phyloP scores from a whole-genome alignment of 257 asterid genomes.

The Capsicum baccatum region DNA sequence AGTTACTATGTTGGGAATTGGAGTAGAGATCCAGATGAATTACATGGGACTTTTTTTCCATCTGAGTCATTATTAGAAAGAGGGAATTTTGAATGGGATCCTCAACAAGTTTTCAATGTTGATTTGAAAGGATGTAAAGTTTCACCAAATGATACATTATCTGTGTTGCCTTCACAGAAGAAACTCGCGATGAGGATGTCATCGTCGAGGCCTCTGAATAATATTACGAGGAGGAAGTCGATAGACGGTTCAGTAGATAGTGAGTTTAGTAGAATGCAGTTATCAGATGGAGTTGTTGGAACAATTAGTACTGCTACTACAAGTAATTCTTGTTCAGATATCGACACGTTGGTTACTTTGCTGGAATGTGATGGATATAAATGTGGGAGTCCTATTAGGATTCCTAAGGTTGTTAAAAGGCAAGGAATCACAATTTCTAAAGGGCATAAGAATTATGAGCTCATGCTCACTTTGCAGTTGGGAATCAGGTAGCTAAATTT shows the following conservation, averaged over 20 bases:
- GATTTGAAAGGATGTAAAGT: conserved; percentile 68
- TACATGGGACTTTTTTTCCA: conserved; percentile 73
- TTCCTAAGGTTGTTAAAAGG: conserved; percentile 64
- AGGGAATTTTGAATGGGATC: conserved; percentile 78
- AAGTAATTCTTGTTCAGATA: conserved; percentile 27
- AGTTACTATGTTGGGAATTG: conserved; percentile 77
- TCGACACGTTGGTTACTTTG: conserved; percentile 28
- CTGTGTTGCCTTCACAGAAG: conserved; percentile 83
- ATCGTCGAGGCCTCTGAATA: conserved; percentile 39
- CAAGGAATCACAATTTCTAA: conserved; percentile 72
- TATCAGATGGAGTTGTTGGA: conserved; percentile 65
- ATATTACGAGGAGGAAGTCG: conserved; percentile 65
- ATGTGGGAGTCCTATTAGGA: conserved; percentile 52
- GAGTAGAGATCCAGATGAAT: conserved; percentile 73
- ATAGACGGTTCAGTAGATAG: conserved; percentile 75
- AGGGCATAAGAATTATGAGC: conserved; percentile 73
- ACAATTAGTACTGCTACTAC: conserved; percentile 51
- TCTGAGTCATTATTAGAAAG: conserved; percentile 56
- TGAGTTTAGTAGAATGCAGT: conserved; percentile 60
- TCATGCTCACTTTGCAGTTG: conserved; percentile 75
- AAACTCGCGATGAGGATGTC: conserved; percentile 78
- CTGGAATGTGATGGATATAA: conserved; percentile 14
- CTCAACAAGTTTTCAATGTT: conserved; percentile 58
- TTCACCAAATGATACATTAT: conserved; percentile 63
- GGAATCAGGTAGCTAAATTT: conserved; percentile 58